Evolutionary conservation across 2,329 filamentous ascomycete species (phyloP).

Genomic region (Penicillium expansum): DNA sequence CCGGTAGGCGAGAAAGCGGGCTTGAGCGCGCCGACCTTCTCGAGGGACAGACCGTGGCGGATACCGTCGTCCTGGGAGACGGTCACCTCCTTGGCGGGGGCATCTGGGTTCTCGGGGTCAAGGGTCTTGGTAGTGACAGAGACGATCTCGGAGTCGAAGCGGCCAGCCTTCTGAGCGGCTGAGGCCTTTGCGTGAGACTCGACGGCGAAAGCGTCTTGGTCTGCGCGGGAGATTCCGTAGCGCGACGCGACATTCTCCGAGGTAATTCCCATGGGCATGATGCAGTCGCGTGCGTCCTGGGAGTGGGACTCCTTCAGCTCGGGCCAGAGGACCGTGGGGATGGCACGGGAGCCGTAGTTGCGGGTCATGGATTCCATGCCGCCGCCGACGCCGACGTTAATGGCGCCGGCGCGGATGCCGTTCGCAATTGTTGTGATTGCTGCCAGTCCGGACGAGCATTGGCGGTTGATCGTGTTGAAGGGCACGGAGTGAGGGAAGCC

Average conservation of each 20-base stretch:
- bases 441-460: conserved; percentile 75
- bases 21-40: conserved; percentile 75
- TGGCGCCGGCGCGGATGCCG: conserved; percentile 70
- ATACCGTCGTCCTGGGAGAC: conserved; percentile 82
- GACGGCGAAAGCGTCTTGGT: conserved; percentile 81
- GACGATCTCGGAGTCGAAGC: conserved; percentile 76
- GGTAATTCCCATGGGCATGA: conserved; percentile 93
- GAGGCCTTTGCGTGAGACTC: conserved; percentile 71
- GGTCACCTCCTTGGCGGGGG: conserved; percentile 57
- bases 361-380: conserved; percentile 97
- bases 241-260: conserved; percentile 81
- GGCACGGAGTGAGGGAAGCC: conserved; percentile 70
- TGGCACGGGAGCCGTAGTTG: conserved; percentile 83
- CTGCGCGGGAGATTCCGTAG: conserved; percentile 68
- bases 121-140: conserved; percentile 70
- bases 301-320: conserved; percentile 62
- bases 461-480: conserved; percentile 85
- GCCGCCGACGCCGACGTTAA: conserved; percentile 73
- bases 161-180: conserved; percentile 64
- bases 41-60: conserved; percentile 62
- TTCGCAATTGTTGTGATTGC: conserved; percentile 72
- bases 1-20: conserved; percentile 78
- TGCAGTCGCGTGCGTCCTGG: conserved; percentile 75
- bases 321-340: conserved; percentile 78
- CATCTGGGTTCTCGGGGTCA: conserved; percentile 61